Base-by-base conservation (phyloP, 768 basidiomycete species). In the Agrocybe pediades region DNA sequence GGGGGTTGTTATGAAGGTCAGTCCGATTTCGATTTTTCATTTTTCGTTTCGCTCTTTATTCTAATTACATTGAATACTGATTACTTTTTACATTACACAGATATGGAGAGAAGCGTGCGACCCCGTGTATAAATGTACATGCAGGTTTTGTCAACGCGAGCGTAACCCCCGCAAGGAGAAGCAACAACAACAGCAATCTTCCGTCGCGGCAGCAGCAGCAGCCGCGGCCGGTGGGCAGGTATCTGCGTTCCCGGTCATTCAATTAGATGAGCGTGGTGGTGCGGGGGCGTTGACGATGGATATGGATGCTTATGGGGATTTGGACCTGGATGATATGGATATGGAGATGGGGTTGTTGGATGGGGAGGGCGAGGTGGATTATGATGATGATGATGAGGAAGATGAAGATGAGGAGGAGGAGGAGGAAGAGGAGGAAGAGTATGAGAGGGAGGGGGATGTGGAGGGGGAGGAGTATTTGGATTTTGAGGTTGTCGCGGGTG, bases 61-160 rank as follows among this genome's bases (percentile, higher is more conserved):
- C 51, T 42, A 41, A 42, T 51, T 27, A 15, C n/a, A 19, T 44
- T 30, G 9, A 27, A 33, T 55, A n/a, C 45, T 54, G 26, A 19
- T 47, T 21, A 40, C 36, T 46, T 27, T 19, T 43, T 53, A 52
- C 27, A 51, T 29, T 51, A n/a, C 46, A 25, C 63, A 90, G 88
- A 76, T 82, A 8, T 90, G 88, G 88, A 77, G 86, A 33, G 87
- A 90, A 54, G 88, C 87, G 0, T 88, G 85, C 65, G 75, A 80
- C 3, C 88, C 87, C 0, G 58, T 90, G 40, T 90, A 85, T 63
- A 83, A 86, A 41, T 90, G 88, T 63, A 47, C 13, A 5, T 43
- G 41, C 24, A 25, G n/a, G 5, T 15, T 43, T 4, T 20, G 20
- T 11, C 9, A 20, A 19, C 20, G 41, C 11, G 41, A n/a, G 33